phyloP scores from a whole-genome alignment of 106 monocot genomes.

The Alisma plantagoaquatica region DNA sequence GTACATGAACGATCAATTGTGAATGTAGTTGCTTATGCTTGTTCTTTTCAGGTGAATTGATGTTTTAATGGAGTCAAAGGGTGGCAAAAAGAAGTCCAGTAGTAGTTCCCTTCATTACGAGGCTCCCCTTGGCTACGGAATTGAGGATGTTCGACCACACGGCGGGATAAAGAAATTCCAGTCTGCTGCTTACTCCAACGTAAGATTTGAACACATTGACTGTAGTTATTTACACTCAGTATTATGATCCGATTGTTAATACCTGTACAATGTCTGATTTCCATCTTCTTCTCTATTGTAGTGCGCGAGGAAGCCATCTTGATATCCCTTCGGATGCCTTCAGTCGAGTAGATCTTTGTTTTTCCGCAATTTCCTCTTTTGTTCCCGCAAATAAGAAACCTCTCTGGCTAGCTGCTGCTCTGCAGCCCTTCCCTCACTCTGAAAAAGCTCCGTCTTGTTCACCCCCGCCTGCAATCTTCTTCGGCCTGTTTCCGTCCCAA shows the following conservation, averaged over 20 bases:
- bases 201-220: no score
- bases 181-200: slow-evolving; percentile 36
- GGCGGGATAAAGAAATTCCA: slow-evolving; percentile 28
- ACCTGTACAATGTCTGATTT: no score
- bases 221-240: no score
- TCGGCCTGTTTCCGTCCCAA: slow-evolving; percentile 10
- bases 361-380: slow-evolving; percentile 7
- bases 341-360: slow-evolving; percentile 17
- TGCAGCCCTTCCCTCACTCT: not conserved
- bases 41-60: slow-evolving; percentile 40
- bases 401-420: slow-evolving; percentile 1
- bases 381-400: not conserved
- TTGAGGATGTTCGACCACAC: slow-evolving; percentile 30
- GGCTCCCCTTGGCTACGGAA: slow-evolving; percentile 32
- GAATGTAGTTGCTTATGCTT: no score
- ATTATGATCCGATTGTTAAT: no score
- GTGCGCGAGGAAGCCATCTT: slow-evolving; percentile 2
- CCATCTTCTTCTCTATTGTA: not conserved
- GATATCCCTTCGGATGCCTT: slow-evolving; percentile 1
- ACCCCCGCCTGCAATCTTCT: not conserved
- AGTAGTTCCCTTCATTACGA: slow-evolving; percentile 15
- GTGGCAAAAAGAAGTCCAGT: slow-evolving; percentile 64
- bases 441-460: not conserved
- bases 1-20: no score
- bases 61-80: slow-evolving; percentile 95